Evolutionary conservation across 2,329 filamentous ascomycete genomes (phyloP), one percentile per base, ranked within the genome.

Genomic region (Aspergillus aculeatinus): DNA sequence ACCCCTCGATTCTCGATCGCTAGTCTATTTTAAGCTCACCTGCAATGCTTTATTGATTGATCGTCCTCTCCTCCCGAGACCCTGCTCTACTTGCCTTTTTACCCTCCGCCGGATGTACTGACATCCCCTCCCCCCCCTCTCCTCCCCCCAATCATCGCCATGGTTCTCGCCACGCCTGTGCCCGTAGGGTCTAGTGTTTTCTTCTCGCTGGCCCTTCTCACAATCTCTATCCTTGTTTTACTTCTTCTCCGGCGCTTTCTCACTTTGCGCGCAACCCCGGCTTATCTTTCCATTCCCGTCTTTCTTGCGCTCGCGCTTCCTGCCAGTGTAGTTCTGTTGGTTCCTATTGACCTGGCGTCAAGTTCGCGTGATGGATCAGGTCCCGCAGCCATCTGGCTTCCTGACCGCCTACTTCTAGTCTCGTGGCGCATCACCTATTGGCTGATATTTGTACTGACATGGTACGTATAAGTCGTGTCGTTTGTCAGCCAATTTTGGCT

Each of bases 371-470:
- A 87, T 54, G 87, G 90, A 61, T 89, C 90, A 75, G 87, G 85
- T 16, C 83, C 86, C 16, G 85, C 89, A 67, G 95, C 93, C 35
- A 90, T 99, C 71, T 97, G 93, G 91, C 84, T 99, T 35, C 89
- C 91, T 5, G 83, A 89, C 65, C 81, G 87, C 53, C 84, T 93
- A 29, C 82, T 97, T 52, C 81, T 96, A 70, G 91, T 97, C 25
- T 89, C 89, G 60, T 99, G 95, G 95, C 86, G 94, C 72, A 94
- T 99, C 65, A 89, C 90, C 21, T 99, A 99, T 79, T 99, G 95
- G 95, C 82, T 99, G 58, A 98, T 94, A 0, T 99, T 99, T 78
- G 87, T 88, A 54, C 79, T 99, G 71, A 98, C 94, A 58, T 99
- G 95, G 95, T 94, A 80, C 54, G 82, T 67, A 48, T 50, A 33